phyloP scores from a whole-genome alignment of 2,329 filamentous ascomycete species.

The Alternaria sp. region DNA sequence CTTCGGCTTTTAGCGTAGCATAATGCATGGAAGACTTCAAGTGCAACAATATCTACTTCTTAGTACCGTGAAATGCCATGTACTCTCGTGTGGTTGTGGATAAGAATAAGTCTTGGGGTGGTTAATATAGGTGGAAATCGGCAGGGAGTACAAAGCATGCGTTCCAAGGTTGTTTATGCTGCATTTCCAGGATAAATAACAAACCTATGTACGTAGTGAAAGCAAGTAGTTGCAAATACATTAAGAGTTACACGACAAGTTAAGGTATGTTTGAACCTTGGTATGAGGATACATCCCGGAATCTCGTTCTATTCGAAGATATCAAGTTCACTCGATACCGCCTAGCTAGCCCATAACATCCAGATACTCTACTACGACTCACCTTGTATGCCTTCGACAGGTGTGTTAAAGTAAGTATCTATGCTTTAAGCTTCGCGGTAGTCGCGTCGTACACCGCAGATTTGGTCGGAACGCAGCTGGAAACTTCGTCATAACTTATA shows the following conservation, averaged over 20 bases:
- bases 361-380: background rate
- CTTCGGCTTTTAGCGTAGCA: background rate
- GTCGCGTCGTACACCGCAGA: background rate
- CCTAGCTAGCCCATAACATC: background rate
- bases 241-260: background rate
- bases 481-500: background rate
- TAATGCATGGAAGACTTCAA: background rate
- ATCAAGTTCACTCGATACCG: background rate
- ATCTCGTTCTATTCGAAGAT: background rate
- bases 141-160: background rate
- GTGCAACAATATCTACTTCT: background rate
- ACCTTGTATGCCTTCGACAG: background rate
- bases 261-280: background rate
- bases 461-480: background rate
- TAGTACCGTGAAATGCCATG: background rate
- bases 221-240: background rate
- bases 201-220: background rate
- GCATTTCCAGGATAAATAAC: background rate
- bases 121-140: background rate
- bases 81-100: background rate
- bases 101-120: background rate
- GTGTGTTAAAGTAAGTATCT: accelerated
- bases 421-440: background rate
- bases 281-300: accelerated
- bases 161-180: background rate